A percentile compares a stretch with the other conserved stretches of the same genome.
These are phyloP conservation scores for Diatrype stigma DNA, from an alignment of 2,329 filamentous ascomycete species.

Conservation along the genomic window DNA sequence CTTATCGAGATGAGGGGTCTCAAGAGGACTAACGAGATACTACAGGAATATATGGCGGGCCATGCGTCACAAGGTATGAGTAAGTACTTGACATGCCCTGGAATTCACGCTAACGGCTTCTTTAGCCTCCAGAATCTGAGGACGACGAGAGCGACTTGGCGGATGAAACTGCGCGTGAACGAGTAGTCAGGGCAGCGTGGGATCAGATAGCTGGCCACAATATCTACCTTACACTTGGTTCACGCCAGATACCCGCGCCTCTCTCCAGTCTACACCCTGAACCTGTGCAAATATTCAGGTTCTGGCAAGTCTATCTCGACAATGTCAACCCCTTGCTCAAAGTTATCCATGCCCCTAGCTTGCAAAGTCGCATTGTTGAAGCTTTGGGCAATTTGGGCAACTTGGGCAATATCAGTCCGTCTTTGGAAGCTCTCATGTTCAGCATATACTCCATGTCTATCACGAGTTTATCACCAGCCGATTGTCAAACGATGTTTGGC, in stretches of 20 bases:
- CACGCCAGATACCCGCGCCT: conserved; percentile 34
- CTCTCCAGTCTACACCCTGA: conserved; percentile 48
- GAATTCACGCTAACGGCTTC: background rate
- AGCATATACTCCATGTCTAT: conserved; percentile 43
- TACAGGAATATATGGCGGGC: conserved; percentile 42
- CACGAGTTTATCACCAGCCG: conserved; percentile 36
- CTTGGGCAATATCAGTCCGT: conserved; percentile 31
- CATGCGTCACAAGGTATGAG: conserved; percentile 37
- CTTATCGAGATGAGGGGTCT: background rate
- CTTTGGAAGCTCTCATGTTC: conserved; percentile 54
- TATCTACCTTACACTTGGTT: conserved; percentile 51
- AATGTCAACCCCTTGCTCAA: conserved; percentile 58
- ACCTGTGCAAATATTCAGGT: conserved; percentile 39
- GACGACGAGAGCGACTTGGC: conserved; percentile 23
- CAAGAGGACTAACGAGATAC: background rate
- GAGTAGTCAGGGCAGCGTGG: conserved; percentile 41
- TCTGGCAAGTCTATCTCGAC: conserved; percentile 57
- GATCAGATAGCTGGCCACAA: conserved; percentile 36
- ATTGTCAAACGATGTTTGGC: conserved; percentile 39
- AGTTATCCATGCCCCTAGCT: conserved; percentile 50
- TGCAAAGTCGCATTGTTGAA: conserved; percentile 50
- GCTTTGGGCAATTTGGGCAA: conserved; percentile 38
- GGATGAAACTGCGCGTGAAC: conserved; percentile 28
- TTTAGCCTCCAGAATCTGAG: conserved; percentile 11
- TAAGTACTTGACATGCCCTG: too few relatives aligned